Evolutionary conservation across 331 rosid species (phyloP), one percentile per base, ranked within the genome.

Genomic region (Quercus lobata): DNA sequence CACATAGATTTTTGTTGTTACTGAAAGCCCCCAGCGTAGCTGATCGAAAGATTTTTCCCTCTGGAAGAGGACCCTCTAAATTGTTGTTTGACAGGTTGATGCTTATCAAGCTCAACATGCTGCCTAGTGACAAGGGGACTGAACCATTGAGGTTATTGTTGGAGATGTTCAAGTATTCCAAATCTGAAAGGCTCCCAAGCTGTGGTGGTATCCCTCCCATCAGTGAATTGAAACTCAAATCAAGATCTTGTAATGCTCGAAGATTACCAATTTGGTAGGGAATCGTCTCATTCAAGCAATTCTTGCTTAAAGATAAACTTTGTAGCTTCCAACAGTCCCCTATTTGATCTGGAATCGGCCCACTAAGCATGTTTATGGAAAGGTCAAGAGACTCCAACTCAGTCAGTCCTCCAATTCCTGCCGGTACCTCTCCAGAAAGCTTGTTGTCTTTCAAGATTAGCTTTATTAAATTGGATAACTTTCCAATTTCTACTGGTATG

Each of bases 21-120:
- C 74, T 80, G 54, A 84, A 78, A 22, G 58, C 16, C 8, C 68
- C 79, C 8, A 56, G 21, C 30, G 19, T 10, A 18, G 79, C 55
- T 1, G 74, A 32, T 4, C 18, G 63, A 19, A 84, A 84, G 60
- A 77, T 66, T 24, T 76, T 82, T 3, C 66, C 69, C 19, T 19
- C 60, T 0, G 87, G 87, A 61, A 84, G 69, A 58, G 70, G 80
- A 37, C 87, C 87, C 69, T 84, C 87, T 22, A 84, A 69, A 32
- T 57, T 18, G 80, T 84, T 84, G 73, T 57, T 30, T 19, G 87
- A 84, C 4, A 80, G 73, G 49, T 84, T 53, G 6, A 83, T 79
- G 19, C 44, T 34, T 3, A 32, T 55, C 61, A 83, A 30, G 76
- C 87, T 63, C 66, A 76, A 10, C 81, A 79, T 79, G n/a, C 19